These are phyloP conservation scores for Mycena albidolilacea DNA, from an alignment of 768 basidiomycete species.

Conservation along the genomic window DNA sequence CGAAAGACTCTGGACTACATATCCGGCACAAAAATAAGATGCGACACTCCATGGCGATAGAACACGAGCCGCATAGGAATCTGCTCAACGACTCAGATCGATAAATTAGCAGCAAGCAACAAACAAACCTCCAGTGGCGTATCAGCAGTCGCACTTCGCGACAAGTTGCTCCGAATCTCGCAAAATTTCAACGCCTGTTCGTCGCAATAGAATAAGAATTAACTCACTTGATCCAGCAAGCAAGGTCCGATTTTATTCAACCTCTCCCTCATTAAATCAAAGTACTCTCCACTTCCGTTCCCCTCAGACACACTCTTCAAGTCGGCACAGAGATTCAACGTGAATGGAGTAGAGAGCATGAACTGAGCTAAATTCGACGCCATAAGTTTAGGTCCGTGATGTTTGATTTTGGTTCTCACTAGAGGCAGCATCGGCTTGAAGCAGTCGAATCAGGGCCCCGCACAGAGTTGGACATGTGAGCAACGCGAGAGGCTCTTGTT, in stretches of 20 bases:
- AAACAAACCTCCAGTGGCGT: slow-evolving; percentile 11
- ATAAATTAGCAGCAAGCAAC: background rate
- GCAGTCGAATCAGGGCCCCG: slow-evolving; percentile 59
- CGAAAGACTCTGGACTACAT: background rate
- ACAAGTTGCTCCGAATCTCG: slow-evolving; percentile 22
- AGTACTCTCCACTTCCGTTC: slow-evolving; percentile 43
- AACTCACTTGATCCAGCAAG: slow-evolving; percentile 48
- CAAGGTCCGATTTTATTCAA: slow-evolving; percentile 45
- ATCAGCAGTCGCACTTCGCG: slow-evolving; percentile 13
- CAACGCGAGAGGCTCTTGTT: slow-evolving; percentile 67
- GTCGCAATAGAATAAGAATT: background rate
- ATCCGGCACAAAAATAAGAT: slow-evolving; percentile 31
- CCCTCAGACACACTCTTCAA: slow-evolving; percentile 50
- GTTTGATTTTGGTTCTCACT: slow-evolving; percentile 43
- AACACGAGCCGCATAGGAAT: slow-evolving; percentile 30
- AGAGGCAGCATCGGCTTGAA: slow-evolving; percentile 43
- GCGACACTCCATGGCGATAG: slow-evolving; percentile 27
- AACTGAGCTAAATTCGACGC: slow-evolving; percentile 43
- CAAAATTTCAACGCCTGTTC: background rate
- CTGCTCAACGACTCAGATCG: slow-evolving; percentile 10
- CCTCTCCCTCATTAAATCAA: slow-evolving; percentile 48
- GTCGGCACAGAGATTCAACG: slow-evolving; percentile 57
- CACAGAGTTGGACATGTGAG: slow-evolving; percentile 67
- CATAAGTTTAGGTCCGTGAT: background rate
- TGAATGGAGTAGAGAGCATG: slow-evolving; percentile 65